Percentiles rank a stretch among this genome's conserved stretches.
phyloP scores from a whole-genome alignment of 129 eudicot species.

The Escallonia rubra region DNA sequence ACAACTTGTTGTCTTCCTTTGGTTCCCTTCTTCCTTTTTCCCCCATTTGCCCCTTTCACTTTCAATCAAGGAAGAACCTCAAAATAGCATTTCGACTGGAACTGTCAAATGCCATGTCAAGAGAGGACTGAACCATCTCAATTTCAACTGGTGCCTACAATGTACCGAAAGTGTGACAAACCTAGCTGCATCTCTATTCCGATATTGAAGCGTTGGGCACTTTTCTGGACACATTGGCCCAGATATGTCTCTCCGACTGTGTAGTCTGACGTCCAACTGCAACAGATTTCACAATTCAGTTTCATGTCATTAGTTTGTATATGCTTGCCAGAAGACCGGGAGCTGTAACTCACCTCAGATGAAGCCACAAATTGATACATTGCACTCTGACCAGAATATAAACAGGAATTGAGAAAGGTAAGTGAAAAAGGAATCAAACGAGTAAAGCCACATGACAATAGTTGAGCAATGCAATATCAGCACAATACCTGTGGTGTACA shows the following conservation, averaged over 20 bases:
- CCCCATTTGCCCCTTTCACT: no score
- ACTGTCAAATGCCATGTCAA: not conserved
- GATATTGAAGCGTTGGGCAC: slow-evolving; percentile 17
- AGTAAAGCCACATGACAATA: not conserved
- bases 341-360: slow-evolving; percentile 50
- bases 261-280: slow-evolving; percentile 64
- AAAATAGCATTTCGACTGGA: not conserved
- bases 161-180: not conserved
- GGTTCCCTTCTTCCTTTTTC: no score
- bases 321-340: not conserved
- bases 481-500: slow-evolving; percentile 62
- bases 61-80: not conserved
- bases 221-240: slow-evolving; percentile 45
- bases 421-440: not conserved
- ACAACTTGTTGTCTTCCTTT: not conserved
- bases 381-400: slow-evolving; percentile 59
- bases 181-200: slow-evolving; percentile 32
- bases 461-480: not conserved
- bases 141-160: not conserved
- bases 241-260: slow-evolving; percentile 60
- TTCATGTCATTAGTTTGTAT: slow-evolving; percentile 1
- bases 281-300: slow-evolving; percentile 6
- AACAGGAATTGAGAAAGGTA: slow-evolving; percentile 13
- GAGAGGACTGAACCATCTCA: not conserved
- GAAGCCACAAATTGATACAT: slow-evolving; percentile 67